Evolutionary conservation across 495 filamentous ascomycete genomes (phyloP), one percentile per base, ranked within the genome.

Genomic region (Hypoxylon crocopeplum): DNA sequence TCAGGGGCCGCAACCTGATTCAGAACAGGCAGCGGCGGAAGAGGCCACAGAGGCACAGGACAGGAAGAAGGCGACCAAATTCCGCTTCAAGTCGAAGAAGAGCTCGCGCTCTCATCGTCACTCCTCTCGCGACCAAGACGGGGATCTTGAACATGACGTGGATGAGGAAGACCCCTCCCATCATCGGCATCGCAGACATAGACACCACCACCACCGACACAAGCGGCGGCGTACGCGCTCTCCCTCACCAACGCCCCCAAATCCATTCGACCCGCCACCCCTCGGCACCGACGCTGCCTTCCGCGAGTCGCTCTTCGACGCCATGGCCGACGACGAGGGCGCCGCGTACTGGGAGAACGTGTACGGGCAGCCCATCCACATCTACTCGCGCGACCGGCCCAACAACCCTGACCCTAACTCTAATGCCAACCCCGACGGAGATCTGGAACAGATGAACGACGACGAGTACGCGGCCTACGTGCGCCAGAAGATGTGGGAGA

Each of bases 321-420:
- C 94, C n/a, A 86, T 98, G 71, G 95, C 92, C 32, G 94, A 98
- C 73, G 94, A 98, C 74, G 94, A 98, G 76, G 94, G 94, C 30
- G 94, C 94, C 34, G 84, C 84, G 27, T 98, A 91, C 77, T 98
- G 94, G 94, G 88, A 96, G 69, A 82, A 84, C 27, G 91, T 98
- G 42, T 98, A 97, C 73, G 92, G 93, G 11, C 92, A 98, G 67
- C 93, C 93, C 0, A 89, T 98, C 46, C 77, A 79, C 58, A 62
- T 75, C 4, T 77, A 77, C 59, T 17, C 56, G 0, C 40, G 56
- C 19, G 48, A 50, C 19, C 50, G 58, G 1, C 12, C 50, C 10
- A 47, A 70, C 52, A 20, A n/a, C n/a, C n/a, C n/a, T n/a, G n/a
- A n/a, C n/a, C n/a, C n/a, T n/a, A n/a, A n/a, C n/a, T n/a, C n/a